phyloP scores from a whole-genome alignment of 225 moss, liverwort and hornwort species.

The Polytrichum commune region DNA sequence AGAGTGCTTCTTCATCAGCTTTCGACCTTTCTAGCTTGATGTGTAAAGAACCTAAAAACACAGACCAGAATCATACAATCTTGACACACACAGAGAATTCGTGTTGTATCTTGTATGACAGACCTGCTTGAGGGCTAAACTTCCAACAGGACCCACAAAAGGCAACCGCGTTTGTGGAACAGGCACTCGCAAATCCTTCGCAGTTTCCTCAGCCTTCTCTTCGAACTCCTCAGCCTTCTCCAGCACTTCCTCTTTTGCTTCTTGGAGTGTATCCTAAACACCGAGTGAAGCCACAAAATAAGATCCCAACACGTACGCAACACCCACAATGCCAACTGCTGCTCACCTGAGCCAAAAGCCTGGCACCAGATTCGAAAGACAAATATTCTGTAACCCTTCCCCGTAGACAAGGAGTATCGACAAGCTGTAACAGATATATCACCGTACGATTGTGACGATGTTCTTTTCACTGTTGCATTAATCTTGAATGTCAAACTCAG shows the following conservation, averaged over 20 bases:
- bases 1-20: neutral
- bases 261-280: slow-evolving; percentile 25
- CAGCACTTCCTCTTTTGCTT: slow-evolving; percentile 14
- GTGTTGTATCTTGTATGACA: neutral
- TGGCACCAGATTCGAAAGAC: too few relatives aligned
- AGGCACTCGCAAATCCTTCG: slow-evolving; percentile 62
- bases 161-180: slow-evolving; percentile 60
- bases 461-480: too few relatives aligned
- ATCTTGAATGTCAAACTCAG: too few relatives aligned
- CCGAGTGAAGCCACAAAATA: neutral
- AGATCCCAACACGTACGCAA: neutral
- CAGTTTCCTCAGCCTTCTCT: slow-evolving; percentile 54
- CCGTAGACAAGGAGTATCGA: too few relatives aligned
- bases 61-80: neutral
- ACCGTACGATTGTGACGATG: too few relatives aligned
- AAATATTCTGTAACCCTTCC: too few relatives aligned
- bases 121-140: slow-evolving; percentile 83
- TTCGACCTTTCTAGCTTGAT: neutral
- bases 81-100: neutral
- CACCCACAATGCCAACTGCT: neutral
- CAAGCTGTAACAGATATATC: too few relatives aligned
- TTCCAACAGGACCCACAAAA: slow-evolving; percentile 58
- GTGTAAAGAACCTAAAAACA: neutral
- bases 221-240: slow-evolving; percentile 19
- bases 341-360: neutral